Percentiles rank a stretch among this genome's conserved stretches.
Evolutionary conservation across 768 basidiomycete species (phyloP).

Genomic region (Collybia mongolica): DNA sequence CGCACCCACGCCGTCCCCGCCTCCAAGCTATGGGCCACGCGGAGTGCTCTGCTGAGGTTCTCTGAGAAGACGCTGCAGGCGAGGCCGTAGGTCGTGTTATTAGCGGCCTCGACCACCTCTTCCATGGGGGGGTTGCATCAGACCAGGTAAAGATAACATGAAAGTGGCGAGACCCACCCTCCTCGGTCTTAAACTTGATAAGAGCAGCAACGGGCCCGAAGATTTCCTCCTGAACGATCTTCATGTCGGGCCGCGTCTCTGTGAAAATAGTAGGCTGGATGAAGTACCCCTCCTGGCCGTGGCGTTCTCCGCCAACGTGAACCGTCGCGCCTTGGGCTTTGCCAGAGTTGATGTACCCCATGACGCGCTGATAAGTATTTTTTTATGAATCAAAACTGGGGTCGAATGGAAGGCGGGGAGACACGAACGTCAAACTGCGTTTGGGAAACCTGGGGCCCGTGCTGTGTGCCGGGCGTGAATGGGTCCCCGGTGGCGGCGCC

Average conservation of each 20-base stretch:
- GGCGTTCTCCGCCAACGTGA: conserved; percentile 56
- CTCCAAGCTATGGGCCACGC: conserved; percentile 20
- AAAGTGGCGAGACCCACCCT: conserved; percentile 29
- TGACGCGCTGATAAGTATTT: conserved; percentile 55
- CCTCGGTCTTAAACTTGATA: conserved; percentile 62
- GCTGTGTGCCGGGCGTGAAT: conserved; percentile 46
- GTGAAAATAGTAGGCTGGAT: conserved; percentile 70
- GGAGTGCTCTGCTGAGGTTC: conserved; percentile 15
- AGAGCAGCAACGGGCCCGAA: conserved; percentile 76
- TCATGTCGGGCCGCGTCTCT: conserved; percentile 60
- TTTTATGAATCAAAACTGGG: no score
- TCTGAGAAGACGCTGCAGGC: conserved; percentile 20
- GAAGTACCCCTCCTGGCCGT: conserved; percentile 53
- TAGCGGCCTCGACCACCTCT: conserved; percentile 23
- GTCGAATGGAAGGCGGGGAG: no score
- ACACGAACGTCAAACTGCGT: conserved; percentile 51
- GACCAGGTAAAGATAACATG: no score
- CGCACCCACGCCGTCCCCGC: conserved; percentile 20
- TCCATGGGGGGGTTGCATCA: no score
- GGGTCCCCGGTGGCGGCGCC: conserved; percentile 53
- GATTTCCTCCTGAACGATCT: conserved; percentile 67
- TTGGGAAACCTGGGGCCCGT: conserved; percentile 66
- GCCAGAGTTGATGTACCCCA: conserved; percentile 63
- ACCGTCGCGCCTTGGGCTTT: conserved; percentile 58
- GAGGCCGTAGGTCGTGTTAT: conserved; percentile 18